phyloP scores from a whole-genome alignment of 2,329 filamentous ascomycete genomes.

The Trichoderma pleuroti region DNA sequence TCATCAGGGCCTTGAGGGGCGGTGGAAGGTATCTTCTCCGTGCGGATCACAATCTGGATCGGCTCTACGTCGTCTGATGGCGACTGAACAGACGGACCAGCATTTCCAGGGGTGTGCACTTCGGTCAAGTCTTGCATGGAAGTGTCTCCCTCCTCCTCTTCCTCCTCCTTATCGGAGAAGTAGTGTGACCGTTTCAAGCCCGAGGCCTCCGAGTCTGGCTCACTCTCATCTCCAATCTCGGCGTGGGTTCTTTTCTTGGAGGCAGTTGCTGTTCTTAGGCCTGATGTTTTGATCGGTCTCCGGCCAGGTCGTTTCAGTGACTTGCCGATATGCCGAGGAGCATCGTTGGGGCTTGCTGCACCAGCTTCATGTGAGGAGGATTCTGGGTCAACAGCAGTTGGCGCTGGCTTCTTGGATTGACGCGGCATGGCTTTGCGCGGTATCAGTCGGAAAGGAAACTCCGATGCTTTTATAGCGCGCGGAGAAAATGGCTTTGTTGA shows the following conservation, averaged over 20 bases:
- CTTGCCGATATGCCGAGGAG: conserved; percentile 31
- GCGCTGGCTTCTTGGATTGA: background rate
- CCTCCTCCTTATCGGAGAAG: conserved; percentile 32
- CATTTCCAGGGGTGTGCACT: conserved; percentile 22
- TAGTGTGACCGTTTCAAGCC: conserved; percentile 36
- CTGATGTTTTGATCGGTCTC: conserved; percentile 43
- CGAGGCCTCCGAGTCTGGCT: conserved; percentile 36
- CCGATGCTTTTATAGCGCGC: conserved; percentile 28
- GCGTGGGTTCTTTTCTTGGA: conserved; percentile 45
- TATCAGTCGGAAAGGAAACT: conserved; percentile 30
- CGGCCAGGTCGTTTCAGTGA: conserved; percentile 32
- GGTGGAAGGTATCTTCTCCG: conserved; percentile 48
- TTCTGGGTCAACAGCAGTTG: background rate
- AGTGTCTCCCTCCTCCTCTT: conserved; percentile 38
- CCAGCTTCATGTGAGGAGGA: conserved; percentile 20
- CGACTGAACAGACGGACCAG: conserved; percentile 20
- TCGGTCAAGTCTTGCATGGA: conserved; percentile 31
- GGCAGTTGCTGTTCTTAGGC: conserved; percentile 40
- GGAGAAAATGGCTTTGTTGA: conserved; percentile 28
- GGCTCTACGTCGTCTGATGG: conserved; percentile 26
- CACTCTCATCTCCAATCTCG: conserved; percentile 38
- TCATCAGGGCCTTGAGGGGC: conserved; percentile 55
- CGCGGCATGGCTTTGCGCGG: conserved; percentile 24
- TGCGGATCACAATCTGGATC: conserved; percentile 45
- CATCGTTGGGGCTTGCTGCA: conserved; percentile 26